Base-by-base conservation (phyloP, 192 early-diverging fungal genomes). In the Podila minutissima region DNA sequence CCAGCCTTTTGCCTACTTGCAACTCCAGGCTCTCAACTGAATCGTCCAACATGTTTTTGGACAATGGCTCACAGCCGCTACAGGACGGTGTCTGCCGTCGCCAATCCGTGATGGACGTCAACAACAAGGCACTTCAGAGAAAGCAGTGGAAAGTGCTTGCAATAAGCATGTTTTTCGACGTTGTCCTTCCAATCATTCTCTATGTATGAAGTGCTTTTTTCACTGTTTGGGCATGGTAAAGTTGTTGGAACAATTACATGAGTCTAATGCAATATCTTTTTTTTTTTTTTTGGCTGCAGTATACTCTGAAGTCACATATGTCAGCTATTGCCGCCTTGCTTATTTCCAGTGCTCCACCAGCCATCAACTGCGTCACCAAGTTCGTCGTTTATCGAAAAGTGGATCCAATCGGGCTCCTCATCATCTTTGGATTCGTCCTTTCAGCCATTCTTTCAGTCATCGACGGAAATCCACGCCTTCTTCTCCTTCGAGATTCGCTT, bases 401-500 rank as follows among this genome's bases (percentile, higher is more conserved):
- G 2, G 82, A 85, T 82, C 74, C 76, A 59, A 67, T 83, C 22
- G 83, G 82, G 3, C 49, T 75, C 29, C 9, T 87, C 31, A 76
- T 82, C 57, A 24, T 87, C 17, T 5, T 87, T 26, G 74, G 69
- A 37, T 85, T 85, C 46, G 68, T 76, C 41, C 49, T 87, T 49
- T 81, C 84, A 19, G 82, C 73, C 4, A 55, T 87, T 24, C 62
- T 87, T 9, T 77, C 86, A 19, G 58, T 82, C 37, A 64, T 87
- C 19, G 69, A 87, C 59, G 60, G 69, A 13, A 78, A 87, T 61
- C 76, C 86, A 24, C 67, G 83, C 57, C 61, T 85, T 9, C 75
- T 76, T 62, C 68, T 87, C 17, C 63, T 87, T 60, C 69, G 86
- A 59, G 86, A 87, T 63, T 87, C 86, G 1, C 50, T 74, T 50